Percentiles rank a stretch among this genome's conserved stretches.
Conservation (phyloP, 768 basidiomycete species). For the Kwoniella sp. region DNA sequence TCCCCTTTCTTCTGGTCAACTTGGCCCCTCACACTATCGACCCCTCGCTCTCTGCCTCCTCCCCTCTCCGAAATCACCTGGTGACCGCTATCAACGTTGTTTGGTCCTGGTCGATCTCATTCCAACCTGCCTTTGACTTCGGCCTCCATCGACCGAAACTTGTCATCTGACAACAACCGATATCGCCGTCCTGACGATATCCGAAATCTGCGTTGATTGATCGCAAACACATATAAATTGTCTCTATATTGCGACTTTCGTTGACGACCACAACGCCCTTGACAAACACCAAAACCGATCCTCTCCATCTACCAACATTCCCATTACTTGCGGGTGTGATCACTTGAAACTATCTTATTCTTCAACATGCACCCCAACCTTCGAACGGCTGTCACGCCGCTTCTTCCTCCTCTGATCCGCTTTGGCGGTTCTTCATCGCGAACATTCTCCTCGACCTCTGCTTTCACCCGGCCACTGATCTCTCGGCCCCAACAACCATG, state of each 20-base stretch:
- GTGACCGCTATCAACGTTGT: neutral
- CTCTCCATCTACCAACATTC: neutral
- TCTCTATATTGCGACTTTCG: neutral
- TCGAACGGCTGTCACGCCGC: conserved; percentile 30
- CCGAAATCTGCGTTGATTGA: conserved; percentile 5
- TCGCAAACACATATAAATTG: conserved; percentile 5
- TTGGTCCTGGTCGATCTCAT: conserved; percentile 1
- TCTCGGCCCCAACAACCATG: conserved; percentile 28
- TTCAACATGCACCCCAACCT: conserved; percentile 50
- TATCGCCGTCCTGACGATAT: neutral
- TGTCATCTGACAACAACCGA: neutral
- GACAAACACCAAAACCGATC: neutral
- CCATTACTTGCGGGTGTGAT: neutral
- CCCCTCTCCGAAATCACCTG: conserved; percentile 5
- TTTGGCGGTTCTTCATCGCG: conserved; percentile 20
- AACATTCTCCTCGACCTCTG: conserved; percentile 17
- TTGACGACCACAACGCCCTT: neutral
- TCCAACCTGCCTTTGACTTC: neutral
- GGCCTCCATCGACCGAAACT: conserved; percentile 4
- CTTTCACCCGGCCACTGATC: conserved; percentile 18
- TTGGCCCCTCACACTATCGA: conserved; percentile 2
- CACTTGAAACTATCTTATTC: neutral
- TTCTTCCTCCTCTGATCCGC: conserved; percentile 31
- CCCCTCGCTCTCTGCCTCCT: conserved; percentile 4
- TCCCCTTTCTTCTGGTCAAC: conserved; percentile 4